Evolutionary conservation across 495 filamentous ascomycete species (phyloP).

Genomic region (Aspergillus taichungensis): DNA sequence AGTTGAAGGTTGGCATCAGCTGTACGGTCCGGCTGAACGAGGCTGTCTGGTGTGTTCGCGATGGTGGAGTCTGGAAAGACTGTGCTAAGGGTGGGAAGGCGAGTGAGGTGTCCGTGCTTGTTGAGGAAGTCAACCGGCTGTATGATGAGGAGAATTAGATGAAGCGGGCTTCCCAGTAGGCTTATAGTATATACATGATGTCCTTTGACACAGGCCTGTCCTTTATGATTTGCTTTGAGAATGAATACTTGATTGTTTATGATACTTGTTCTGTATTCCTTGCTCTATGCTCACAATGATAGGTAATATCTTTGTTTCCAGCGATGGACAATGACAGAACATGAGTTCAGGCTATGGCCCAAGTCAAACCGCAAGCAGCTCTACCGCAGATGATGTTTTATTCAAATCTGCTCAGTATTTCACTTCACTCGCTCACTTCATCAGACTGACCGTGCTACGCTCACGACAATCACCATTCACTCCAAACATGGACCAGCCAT

Average conservation of each 20-base stretch:
- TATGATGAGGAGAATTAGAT: constrained; percentile 26
- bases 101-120: constrained; percentile 57
- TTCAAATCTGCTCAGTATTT: too few relatives aligned
- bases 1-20: constrained; percentile 66
- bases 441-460: too few relatives aligned
- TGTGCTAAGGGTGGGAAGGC: constrained; percentile 54
- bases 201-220: not conserved
- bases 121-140: constrained; percentile 56
- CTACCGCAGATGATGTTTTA: too few relatives aligned
- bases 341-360: not conserved
- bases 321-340: too few relatives aligned
- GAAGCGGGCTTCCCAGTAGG: too few relatives aligned
- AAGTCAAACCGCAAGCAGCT: not conserved
- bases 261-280: not conserved
- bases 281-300: too few relatives aligned
- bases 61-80: constrained; percentile 71
- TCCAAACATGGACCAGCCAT: too few relatives aligned
- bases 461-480: too few relatives aligned
- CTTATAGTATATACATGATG: too few relatives aligned
- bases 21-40: constrained; percentile 81
- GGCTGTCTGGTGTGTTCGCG: constrained; percentile 73
- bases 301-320: too few relatives aligned
- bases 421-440: too few relatives aligned
- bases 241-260: not conserved
- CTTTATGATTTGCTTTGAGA: not conserved